Conservation (phyloP, 2,329 filamentous ascomycete species). For the Arthrobotrys sphaeroides region DNA sequence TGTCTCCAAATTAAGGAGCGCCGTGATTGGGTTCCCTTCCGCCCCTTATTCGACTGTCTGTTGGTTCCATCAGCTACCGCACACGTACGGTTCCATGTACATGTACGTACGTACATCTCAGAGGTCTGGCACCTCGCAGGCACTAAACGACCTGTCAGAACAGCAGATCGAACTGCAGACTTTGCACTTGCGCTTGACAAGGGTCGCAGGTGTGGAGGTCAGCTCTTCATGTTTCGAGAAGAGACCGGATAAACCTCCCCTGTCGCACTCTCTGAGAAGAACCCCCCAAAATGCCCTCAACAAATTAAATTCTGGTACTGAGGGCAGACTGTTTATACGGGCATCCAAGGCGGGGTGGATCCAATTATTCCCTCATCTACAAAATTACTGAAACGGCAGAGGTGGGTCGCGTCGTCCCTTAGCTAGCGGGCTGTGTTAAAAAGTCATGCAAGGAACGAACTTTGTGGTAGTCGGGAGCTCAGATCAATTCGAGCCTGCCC, state of each 20-base stretch:
- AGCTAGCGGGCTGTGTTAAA: constrained; percentile 49
- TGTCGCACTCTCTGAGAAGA: constrained; percentile 20
- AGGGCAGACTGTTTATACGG: constrained; percentile 44
- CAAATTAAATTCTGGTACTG: constrained; percentile 40
- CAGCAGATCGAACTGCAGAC: constrained; percentile 39
- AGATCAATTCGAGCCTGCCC: constrained; percentile 39
- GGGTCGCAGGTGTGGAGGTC: constrained; percentile 50
- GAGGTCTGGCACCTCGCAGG: constrained; percentile 19
- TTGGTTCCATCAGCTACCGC: neutral
- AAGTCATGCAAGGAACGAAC: constrained; percentile 50
- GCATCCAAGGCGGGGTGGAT: constrained; percentile 40
- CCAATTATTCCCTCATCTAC: constrained; percentile 54
- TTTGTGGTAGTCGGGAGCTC: constrained; percentile 42
- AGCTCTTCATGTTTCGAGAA: constrained; percentile 54
- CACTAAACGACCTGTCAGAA: constrained; percentile 42
- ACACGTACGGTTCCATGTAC: constrained; percentile 26
- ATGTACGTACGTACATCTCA: constrained; percentile 11
- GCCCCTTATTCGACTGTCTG: constrained; percentile 1
- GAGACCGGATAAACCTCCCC: constrained; percentile 55
- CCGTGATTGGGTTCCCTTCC: neutral
- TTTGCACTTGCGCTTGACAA: constrained; percentile 42
- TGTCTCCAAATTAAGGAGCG: constrained; percentile 19
- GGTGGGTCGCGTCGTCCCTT: constrained; percentile 49
- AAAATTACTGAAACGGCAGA: constrained; percentile 46
- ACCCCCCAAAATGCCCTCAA: constrained; percentile 52